These are phyloP conservation scores for Penicillium palitans DNA, from an alignment of 2,329 filamentous ascomycete genomes.

Conservation along the genomic window DNA sequence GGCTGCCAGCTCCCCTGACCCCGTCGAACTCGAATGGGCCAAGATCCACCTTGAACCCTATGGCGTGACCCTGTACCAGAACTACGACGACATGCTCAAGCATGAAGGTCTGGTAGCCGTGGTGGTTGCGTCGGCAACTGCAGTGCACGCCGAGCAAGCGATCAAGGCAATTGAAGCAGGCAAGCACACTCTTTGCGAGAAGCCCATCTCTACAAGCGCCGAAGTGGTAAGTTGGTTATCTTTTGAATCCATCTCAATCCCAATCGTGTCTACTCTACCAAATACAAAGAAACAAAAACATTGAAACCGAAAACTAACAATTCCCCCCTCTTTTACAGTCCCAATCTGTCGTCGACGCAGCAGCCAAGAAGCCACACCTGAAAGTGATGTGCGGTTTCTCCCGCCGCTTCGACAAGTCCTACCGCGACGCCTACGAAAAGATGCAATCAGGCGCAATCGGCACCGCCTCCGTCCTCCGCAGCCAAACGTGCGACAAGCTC, in stretches of 20 bases:
- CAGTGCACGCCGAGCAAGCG: constrained; percentile 58
- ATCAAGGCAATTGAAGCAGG: constrained; percentile 58
- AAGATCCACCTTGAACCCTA: constrained; percentile 51
- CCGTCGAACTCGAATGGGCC: constrained; percentile 53
- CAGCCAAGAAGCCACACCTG: constrained; percentile 56
- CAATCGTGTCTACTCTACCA: neutral
- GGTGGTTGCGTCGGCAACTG: constrained; percentile 57
- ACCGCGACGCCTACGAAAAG: constrained; percentile 59
- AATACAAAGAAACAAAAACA: neutral
- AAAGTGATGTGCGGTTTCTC: constrained; percentile 69
- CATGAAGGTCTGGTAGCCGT: constrained; percentile 58
- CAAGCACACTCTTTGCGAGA: constrained; percentile 61
- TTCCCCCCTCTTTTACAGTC: constrained; percentile 45
- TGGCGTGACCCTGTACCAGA: constrained; percentile 54
- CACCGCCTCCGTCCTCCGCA: constrained; percentile 60
- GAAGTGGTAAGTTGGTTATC: constrained; percentile 52
- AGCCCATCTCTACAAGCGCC: constrained; percentile 54
- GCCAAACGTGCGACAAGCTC: constrained; percentile 67
- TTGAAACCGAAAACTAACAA: neutral
- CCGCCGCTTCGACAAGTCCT: constrained; percentile 65
- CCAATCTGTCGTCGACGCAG: constrained; percentile 60
- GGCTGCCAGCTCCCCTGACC: constrained; percentile 51
- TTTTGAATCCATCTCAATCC: neutral
- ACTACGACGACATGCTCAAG: constrained; percentile 59
- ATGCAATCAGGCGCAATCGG: constrained; percentile 59